Evolutionary conservation across 2,329 filamentous ascomycete genomes (phyloP).

Genomic region (Xylariaceae sp.): DNA sequence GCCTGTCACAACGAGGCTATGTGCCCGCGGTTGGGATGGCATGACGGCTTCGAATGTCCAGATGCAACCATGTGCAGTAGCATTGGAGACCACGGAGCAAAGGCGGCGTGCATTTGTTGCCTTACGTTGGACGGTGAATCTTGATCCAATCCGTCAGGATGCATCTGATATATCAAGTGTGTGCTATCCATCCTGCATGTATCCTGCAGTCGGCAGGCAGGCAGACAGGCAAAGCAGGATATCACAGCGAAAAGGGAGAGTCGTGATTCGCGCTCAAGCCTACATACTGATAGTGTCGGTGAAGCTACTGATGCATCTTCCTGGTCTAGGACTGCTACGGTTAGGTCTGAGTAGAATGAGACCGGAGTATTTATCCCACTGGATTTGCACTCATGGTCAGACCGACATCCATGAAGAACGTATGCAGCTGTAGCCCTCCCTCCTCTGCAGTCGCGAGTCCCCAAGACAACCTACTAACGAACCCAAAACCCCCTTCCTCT

Average conservation of each 20-base stretch:
- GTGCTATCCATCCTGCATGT: conserved; percentile 3
- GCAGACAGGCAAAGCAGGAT: neutral
- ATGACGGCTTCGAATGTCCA: neutral
- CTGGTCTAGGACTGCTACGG: neutral
- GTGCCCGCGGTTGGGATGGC: neutral
- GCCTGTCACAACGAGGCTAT: neutral
- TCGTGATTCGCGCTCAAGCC: conserved; percentile 8
- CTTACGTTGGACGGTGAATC: conserved; percentile 3
- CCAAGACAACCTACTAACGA: neutral
- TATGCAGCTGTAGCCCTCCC: neutral
- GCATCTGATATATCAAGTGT: conserved; percentile 10
- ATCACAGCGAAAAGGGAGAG: neutral
- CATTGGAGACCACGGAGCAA: no score
- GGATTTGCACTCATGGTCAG: neutral
- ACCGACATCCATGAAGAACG: neutral
- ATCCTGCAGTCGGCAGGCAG: conserved; percentile 5
- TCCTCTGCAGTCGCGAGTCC: neutral
- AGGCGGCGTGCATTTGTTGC: neutral
- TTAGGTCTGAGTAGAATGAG: neutral
- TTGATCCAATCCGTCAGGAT: conserved; percentile 4
- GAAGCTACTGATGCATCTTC: conserved; percentile 2
- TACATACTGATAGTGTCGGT: neutral
- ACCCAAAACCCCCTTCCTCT: neutral
- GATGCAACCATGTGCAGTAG: conserved; percentile 6
- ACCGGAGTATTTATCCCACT: conserved; percentile 14